A percentile compares a stretch with the other conserved stretches of the same genome.
Conservation (phyloP, 352 stramenopile species). For the Phytophthora cajani region DNA sequence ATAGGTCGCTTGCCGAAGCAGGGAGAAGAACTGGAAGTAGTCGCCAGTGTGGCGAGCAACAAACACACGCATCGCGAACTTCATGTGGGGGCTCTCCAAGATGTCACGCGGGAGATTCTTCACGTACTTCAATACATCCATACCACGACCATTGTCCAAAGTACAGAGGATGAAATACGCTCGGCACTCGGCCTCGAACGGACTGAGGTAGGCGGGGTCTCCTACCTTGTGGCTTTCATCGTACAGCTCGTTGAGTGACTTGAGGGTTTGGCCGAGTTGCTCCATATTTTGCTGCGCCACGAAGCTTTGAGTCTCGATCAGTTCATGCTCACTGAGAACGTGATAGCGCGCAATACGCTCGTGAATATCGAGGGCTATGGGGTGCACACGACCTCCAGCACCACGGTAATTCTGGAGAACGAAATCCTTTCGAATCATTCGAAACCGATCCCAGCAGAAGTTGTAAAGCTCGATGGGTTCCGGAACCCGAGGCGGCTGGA, state of each 20-base stretch:
- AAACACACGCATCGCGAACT: constrained; percentile 90
- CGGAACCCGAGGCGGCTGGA: constrained; percentile 69
- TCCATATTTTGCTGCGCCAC: constrained; percentile 92
- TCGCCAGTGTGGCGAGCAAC: constrained; percentile 85
- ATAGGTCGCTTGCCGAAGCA: constrained; percentile 78
- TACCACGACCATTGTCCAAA: constrained; percentile 81
- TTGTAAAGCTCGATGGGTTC: constrained; percentile 94
- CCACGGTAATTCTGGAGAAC: constrained; percentile 97
- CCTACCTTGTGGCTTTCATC: constrained; percentile 79
- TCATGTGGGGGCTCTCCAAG: constrained; percentile 72
- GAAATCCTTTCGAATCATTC: constrained; percentile 97
- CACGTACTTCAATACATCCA: constrained; percentile 89
- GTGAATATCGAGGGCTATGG: constrained; percentile 92
- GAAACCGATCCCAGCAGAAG: constrained; percentile 96
- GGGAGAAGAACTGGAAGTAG: constrained; percentile 85
- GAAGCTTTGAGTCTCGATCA: constrained; percentile 86
- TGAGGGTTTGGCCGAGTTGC: constrained; percentile 87
- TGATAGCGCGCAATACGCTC: constrained; percentile 96
- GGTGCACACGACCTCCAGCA: constrained; percentile 91
- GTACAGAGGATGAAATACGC: constrained; percentile 89
- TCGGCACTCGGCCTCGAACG: constrained; percentile 87
- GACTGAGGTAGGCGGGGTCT: constrained; percentile 65
- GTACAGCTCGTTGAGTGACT: constrained; percentile 89
- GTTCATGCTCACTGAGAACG: constrained; percentile 94
- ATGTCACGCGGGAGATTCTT: constrained; percentile 72